These are phyloP conservation scores for Penicillium lividum DNA, from an alignment of 495 filamentous ascomycete species.

Conservation along the genomic window DNA sequence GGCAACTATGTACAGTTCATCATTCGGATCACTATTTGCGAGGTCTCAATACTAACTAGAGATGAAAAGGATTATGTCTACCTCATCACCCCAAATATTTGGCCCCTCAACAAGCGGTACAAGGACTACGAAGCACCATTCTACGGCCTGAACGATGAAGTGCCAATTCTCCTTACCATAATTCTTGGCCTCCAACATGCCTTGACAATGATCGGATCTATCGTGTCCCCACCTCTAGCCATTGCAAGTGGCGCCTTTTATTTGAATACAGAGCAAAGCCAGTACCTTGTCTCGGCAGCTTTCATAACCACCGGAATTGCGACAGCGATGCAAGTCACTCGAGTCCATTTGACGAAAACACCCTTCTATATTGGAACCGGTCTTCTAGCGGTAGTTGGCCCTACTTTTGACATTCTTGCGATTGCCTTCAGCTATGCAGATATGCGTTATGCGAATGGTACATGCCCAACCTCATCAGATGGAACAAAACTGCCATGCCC, in stretches of 20 bases:
- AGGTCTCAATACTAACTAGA: neutral
- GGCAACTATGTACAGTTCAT: conserved; percentile 58
- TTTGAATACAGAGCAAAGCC: conserved; percentile 53
- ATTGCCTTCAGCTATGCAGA: conserved; percentile 70
- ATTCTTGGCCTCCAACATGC: conserved; percentile 67
- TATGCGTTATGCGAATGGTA: conserved; percentile 80
- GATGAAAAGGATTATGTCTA: conserved; percentile 62
- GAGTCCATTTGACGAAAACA: conserved; percentile 73
- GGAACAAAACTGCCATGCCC: conserved; percentile 73
- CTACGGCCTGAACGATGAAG: conserved; percentile 76
- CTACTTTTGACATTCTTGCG: conserved; percentile 79
- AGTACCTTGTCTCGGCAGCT: conserved; percentile 82
- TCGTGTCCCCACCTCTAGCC: conserved; percentile 71
- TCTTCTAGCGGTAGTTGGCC: conserved; percentile 78
- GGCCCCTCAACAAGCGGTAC: conserved; percentile 68
- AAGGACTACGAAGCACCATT: conserved; percentile 64
- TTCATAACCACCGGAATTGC: conserved; percentile 79
- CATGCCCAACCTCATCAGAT: conserved; percentile 60
- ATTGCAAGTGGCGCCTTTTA: conserved; percentile 70
- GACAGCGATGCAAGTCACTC: conserved; percentile 76
- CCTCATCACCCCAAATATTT: conserved; percentile 71
- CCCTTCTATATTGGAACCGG: conserved; percentile 83
- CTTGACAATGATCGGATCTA: conserved; percentile 58
- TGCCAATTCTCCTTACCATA: conserved; percentile 74
- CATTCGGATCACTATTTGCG: neutral